Base-by-base conservation (phyloP, 176 grass and related monocot species). In the Otatea glauca region DNA sequence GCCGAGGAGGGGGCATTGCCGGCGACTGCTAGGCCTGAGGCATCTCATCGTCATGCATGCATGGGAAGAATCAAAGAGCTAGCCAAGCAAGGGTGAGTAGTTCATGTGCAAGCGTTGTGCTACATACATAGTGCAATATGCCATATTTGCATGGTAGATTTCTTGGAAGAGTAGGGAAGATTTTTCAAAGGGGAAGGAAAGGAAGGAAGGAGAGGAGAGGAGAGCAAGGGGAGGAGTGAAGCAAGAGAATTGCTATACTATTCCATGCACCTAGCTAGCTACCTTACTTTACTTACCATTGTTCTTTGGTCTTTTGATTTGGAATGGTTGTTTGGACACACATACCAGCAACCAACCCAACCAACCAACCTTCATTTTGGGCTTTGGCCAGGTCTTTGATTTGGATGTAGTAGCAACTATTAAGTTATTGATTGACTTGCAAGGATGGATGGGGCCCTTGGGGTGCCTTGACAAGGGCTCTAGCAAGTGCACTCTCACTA, bases 221-320 rank as follows among this genome's bases (percentile, higher is more conserved):
- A 11, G 41, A 62, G 50, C 17, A 74, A 71, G 91, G 74, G 76
- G 91, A 90, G 65, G 77, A 91, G 94, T 91, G 84, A 97, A 90
- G 94, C 91, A 97, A 97, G 50, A 81, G 77, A 70, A 82, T 29
- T 74, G 50, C 4, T 44, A 75, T 74, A 76, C 51, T 15, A 32
- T 88, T 83, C 79, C 50, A 83, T 70, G 79, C 20, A 70, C 24
- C 44, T 51, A 20, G 24, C 29, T 69, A 5, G 24, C 29, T 69
- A 5, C 13, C 61, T 79, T 80, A 56, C 45, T 74, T 88, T 11
- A 20, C 64, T 82, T 82, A 24, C 23, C 24, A 49, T 59, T 54
- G 47, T 34, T 67, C 48, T 29, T 68, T 75, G 21, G 12, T 49
- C 66, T n/a, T 24, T 24, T 25, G 9, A 12, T 60, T 25, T 60